These are phyloP conservation scores for Rhodotorula diobovata DNA, from an alignment of 768 basidiomycete genomes.

Conservation along the genomic window DNA sequence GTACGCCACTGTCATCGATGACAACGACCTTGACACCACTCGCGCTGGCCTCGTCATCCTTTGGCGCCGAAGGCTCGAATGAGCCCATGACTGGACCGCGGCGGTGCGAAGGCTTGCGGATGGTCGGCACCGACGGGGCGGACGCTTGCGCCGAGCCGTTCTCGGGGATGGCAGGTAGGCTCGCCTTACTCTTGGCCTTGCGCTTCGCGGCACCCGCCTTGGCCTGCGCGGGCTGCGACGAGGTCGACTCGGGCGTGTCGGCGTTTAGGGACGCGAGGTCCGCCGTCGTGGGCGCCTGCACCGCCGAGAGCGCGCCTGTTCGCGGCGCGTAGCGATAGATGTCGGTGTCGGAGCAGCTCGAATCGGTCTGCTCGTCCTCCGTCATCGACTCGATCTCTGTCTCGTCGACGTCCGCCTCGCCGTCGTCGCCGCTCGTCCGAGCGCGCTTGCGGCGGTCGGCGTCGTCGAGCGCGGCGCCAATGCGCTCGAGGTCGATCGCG, in stretches of 20 bases:
- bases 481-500: constrained; percentile 37
- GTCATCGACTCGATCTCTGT: background rate
- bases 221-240: background rate
- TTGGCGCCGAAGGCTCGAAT: constrained; percentile 13
- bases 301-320: constrained; percentile 29
- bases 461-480: constrained; percentile 37
- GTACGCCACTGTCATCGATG: constrained; percentile 20
- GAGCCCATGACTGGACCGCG: constrained; percentile 28
- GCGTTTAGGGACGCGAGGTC: constrained; percentile 29
- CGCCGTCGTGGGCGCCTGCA: constrained; percentile 33
- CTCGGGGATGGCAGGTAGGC: constrained; percentile 4
- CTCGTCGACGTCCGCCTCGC: background rate
- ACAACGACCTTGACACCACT: constrained; percentile 18
- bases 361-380: constrained; percentile 36
- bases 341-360: constrained; percentile 37
- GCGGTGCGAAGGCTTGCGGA: background rate
- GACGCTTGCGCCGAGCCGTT: background rate
- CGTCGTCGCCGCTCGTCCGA: background rate
- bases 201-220: background rate
- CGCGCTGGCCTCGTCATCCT: background rate
- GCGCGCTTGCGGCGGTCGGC: background rate
- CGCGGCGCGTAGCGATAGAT: constrained; percentile 34
- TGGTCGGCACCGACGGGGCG: background rate
- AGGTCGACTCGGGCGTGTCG: constrained; percentile 4
- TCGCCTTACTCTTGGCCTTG: constrained; percentile 3